These are phyloP conservation scores for Fusarium sp. DNA, from an alignment of 2,329 filamentous ascomycete genomes.

Conservation along the genomic window DNA sequence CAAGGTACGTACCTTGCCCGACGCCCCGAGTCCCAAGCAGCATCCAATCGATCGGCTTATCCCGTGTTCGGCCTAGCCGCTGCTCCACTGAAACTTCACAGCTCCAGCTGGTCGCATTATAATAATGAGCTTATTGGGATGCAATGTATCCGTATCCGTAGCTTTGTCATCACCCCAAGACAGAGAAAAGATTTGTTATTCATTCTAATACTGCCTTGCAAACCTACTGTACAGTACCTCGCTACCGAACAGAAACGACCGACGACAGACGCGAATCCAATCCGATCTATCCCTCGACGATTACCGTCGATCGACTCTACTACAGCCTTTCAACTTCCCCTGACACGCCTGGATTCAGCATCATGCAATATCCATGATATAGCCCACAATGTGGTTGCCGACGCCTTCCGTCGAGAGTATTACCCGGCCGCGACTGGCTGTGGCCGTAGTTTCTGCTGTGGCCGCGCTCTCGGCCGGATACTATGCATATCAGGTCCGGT, in stretches of 20 bases:
- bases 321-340: neutral
- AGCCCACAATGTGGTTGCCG: slow-evolving; percentile 57
- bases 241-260: neutral
- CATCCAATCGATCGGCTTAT: neutral
- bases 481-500: slow-evolving; percentile 60
- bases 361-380: slow-evolving; percentile 47
- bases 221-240: neutral
- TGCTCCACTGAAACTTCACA: slow-evolving; percentile 25
- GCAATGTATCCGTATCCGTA: neutral
- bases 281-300: neutral
- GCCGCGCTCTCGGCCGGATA: slow-evolving; percentile 67
- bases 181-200: slow-evolving; percentile 10
- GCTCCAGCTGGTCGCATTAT: neutral
- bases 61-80: neutral
- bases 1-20: slow-evolving; percentile 20
- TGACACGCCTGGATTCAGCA: slow-evolving; percentile 33
- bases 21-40: neutral
- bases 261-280: neutral
- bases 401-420: slow-evolving; percentile 63
- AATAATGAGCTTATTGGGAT: slow-evolving; percentile 17
- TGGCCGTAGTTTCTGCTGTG: slow-evolving; percentile 64
- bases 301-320: neutral
- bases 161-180: slow-evolving; percentile 37
- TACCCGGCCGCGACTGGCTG: slow-evolving; percentile 62
- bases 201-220: neutral